Evolutionary conservation across 768 basidiomycete species (phyloP), one percentile per base, ranked within the genome.

Genomic region (Mrakia frigida): DNA sequence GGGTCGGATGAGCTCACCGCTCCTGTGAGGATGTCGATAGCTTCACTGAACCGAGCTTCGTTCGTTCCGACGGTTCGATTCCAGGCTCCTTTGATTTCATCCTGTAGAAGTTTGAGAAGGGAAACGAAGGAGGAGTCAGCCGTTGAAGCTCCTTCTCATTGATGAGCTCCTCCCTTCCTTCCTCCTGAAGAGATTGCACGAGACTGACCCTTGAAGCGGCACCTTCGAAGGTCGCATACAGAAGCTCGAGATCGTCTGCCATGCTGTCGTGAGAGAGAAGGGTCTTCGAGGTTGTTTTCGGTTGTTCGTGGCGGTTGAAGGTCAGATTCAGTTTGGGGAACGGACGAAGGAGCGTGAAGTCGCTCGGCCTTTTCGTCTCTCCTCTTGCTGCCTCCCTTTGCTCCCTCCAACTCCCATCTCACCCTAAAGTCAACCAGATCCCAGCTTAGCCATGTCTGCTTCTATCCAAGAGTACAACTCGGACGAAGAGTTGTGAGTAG

Each of bases 381-480:
- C 46, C 5, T 4, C 46, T 21, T 18, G 9, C 14, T 56, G 25
- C 13, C 25, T 56, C 56, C n/a, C 23, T 56, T 21, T 53, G 7
- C 52, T 28, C 28, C 28, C 61, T 65, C 23, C 23, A 68, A 68
- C 65, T 35, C 35, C 37, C 65, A 68, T 68, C 39, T 37, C 65
- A 13, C 37, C 37, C 23, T 6, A 39, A 18, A 4, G 43, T 33
- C 60, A 10, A n/a, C 13, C 7, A 68, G n/a, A n/a, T n/a, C n/a
- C n/a, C n/a, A 9, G 10, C 63, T 11, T 37, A 33, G 16, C 65
- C 16, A 68, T 68, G 65, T 68, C 65, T 35, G 65, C 74, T 65
- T 39, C 75, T 5, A 77, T 77, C n/a, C 68, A 77, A 73, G 75
- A 77, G 25, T 77, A 77, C 75, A 50, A 72, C 50, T 77, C 75